Evolutionary conservation across 495 filamentous ascomycete species (phyloP).

Genomic region (Xylaria intraflava): DNA sequence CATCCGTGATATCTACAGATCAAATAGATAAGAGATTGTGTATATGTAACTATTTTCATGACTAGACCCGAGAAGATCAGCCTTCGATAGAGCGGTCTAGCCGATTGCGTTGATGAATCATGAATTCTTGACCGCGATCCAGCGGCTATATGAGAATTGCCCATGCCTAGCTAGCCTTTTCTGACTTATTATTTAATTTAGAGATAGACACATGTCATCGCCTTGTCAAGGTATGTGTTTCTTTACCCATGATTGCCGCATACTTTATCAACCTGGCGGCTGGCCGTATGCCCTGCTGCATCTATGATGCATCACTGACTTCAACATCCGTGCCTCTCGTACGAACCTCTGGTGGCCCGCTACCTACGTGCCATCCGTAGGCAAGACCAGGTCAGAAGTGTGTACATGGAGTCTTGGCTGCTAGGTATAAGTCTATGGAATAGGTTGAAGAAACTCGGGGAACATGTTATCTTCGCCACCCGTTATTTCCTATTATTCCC

Average conservation of each 20-base stretch:
- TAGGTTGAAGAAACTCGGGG: too few relatives aligned
- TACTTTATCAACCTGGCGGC: too few relatives aligned
- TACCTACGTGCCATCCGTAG: too few relatives aligned
- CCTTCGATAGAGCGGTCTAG: neutral
- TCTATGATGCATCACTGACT: neutral
- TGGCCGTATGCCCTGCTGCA: neutral
- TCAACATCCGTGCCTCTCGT: neutral
- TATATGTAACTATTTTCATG: neutral
- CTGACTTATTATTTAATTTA: too few relatives aligned
- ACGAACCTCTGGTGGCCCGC: neutral
- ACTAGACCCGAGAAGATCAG: neutral
- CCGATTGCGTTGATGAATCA: conserved; percentile 4
- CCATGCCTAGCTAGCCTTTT: too few relatives aligned
- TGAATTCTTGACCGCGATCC: neutral
- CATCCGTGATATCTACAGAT: neutral
- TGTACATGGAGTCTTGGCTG: too few relatives aligned
- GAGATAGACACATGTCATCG: neutral
- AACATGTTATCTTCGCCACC: too few relatives aligned
- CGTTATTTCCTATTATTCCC: too few relatives aligned
- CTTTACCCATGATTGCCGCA: too few relatives aligned
- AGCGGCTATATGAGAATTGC: neutral
- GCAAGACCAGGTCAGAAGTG: too few relatives aligned
- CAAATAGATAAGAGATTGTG: neutral
- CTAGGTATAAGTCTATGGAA: too few relatives aligned
- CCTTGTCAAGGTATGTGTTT: neutral